phyloP scores from a whole-genome alignment of 2,329 filamentous ascomycete genomes.

The Raffaelea ambrosiae region DNA sequence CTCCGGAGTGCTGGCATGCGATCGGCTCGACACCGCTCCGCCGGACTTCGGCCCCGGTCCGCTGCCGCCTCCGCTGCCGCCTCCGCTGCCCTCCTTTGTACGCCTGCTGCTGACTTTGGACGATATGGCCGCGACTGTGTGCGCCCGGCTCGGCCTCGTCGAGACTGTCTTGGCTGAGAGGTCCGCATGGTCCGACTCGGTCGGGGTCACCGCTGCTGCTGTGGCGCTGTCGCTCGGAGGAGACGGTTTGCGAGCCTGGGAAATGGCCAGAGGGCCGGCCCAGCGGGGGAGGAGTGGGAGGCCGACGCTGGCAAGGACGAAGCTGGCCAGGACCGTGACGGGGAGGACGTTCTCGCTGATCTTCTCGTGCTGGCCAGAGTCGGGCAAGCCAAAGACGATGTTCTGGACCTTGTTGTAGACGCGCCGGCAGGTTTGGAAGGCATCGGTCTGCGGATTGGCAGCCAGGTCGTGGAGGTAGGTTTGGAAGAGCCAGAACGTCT shows the following conservation, averaged over 20 bases:
- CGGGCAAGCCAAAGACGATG: slow-evolving; percentile 72
- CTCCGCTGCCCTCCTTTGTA: slow-evolving; percentile 29
- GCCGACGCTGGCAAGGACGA: slow-evolving; percentile 69
- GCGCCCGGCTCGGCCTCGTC: slow-evolving; percentile 53
- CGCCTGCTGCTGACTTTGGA: slow-evolving; percentile 44
- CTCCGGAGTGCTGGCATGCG: slow-evolving; percentile 9
- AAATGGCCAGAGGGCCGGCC: slow-evolving; percentile 72
- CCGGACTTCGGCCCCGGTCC: background rate
- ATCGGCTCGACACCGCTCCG: slow-evolving; percentile 8
- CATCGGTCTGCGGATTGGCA: slow-evolving; percentile 62
- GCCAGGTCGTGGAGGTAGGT: slow-evolving; percentile 78
- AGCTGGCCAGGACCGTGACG: slow-evolving; percentile 71
- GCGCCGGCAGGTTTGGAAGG: slow-evolving; percentile 73
- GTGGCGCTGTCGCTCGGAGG: slow-evolving; percentile 45
- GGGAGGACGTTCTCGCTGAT: slow-evolving; percentile 76
- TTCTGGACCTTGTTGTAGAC: slow-evolving; percentile 86
- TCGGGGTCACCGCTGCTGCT: slow-evolving; percentile 9
- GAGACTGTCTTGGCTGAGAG: slow-evolving; percentile 26
- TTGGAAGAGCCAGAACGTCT: slow-evolving; percentile 90
- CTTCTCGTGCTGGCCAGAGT: slow-evolving; percentile 60
- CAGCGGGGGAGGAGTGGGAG: slow-evolving; percentile 67
- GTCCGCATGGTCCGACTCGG: slow-evolving; percentile 5
- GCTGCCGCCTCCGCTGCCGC: background rate
- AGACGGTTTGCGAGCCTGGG: slow-evolving; percentile 70
- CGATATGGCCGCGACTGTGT: slow-evolving; percentile 51